Conservation (phyloP, 2,329 filamentous ascomycete species). For the Sporothrix brunneoviolacea region DNA sequence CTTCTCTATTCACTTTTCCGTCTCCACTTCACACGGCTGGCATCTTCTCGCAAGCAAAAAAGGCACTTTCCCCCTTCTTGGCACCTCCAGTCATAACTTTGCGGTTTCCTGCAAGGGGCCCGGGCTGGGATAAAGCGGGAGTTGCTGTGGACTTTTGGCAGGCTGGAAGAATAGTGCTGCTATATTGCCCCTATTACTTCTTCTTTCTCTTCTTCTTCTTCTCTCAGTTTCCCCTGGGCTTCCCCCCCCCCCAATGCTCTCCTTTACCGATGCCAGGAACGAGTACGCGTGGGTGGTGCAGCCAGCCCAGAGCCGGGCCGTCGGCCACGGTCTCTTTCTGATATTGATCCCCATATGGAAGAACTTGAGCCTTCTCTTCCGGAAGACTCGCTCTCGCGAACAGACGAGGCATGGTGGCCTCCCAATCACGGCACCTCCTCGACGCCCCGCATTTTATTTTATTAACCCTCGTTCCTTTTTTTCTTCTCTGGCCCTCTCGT, state of each 20-base stretch:
- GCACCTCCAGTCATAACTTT: background rate
- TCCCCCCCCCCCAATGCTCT: no score
- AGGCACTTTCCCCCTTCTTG: background rate
- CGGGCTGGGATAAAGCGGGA: no score
- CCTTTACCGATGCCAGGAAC: no score
- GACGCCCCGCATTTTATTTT: constrained; percentile 8
- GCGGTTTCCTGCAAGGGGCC: constrained; percentile 4
- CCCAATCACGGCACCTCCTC: constrained; percentile 6
- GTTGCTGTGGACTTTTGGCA: no score
- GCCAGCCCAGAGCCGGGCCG: background rate
- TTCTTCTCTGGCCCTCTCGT: background rate
- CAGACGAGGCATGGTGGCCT: background rate
- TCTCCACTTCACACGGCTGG: no score
- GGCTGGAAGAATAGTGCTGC: background rate
- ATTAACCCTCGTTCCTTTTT: background rate
- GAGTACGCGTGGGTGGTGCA: no score
- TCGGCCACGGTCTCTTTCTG: background rate
- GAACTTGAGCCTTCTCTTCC: background rate
- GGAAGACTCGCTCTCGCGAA: no score
- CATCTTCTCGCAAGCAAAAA: no score
- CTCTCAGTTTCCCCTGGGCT: background rate
- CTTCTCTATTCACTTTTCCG: no score
- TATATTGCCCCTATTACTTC: no score
- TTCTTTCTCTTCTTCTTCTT: no score
- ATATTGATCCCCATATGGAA: background rate